phyloP scores from a whole-genome alignment of 2,329 filamentous ascomycete genomes.

The Dothideomycetes sp. region DNA sequence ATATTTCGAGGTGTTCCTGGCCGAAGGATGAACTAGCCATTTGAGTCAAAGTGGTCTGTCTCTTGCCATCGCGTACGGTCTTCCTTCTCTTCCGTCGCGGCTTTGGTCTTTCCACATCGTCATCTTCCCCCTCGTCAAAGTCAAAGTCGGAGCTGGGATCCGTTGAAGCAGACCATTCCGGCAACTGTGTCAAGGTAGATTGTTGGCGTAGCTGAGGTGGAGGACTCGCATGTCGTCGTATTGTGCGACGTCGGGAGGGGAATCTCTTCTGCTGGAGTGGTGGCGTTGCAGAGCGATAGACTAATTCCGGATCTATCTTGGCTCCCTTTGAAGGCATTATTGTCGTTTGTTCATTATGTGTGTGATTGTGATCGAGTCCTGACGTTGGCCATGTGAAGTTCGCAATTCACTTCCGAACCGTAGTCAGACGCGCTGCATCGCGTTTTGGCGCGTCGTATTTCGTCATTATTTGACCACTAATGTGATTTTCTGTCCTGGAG shows the following conservation, averaged over 20 bases:
- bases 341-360: neutral
- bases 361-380: too few relatives aligned
- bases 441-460: too few relatives aligned
- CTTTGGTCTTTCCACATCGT: conserved; percentile 1
- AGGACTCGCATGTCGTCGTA: neutral
- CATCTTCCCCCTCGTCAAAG: conserved; percentile 6
- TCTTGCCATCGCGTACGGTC: conserved; percentile 7
- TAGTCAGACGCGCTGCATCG: too few relatives aligned
- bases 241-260: conserved; percentile 1
- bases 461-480: too few relatives aligned
- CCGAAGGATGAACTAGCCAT: conserved; percentile 12
- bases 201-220: conserved; percentile 5
- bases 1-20: neutral
- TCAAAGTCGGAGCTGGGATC: neutral
- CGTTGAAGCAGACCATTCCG: neutral
- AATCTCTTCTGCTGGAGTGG: conserved; percentile 14
- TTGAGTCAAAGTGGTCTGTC: conserved; percentile 18
- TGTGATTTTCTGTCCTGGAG: too few relatives aligned
- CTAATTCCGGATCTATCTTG: conserved; percentile 1
- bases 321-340: conserved; percentile 1
- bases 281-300: conserved; percentile 8
- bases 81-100: conserved; percentile 13
- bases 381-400: too few relatives aligned
- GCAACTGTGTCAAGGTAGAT: conserved; percentile 8
- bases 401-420: too few relatives aligned